Conservation (phyloP, 2,329 filamentous ascomycete species). For the Fusarium sp. region DNA sequence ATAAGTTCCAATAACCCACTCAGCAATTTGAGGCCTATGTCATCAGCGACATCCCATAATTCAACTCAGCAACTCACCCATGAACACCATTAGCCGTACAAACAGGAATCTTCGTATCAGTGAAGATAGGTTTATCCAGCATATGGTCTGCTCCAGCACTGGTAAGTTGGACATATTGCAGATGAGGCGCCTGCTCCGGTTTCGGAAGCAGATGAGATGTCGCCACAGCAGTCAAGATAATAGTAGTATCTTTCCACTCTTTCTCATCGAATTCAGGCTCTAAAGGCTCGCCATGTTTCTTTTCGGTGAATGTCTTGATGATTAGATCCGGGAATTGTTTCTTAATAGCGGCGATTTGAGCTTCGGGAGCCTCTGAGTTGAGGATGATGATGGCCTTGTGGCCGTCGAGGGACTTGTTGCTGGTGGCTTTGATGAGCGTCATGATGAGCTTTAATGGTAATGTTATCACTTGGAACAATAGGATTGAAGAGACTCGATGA, state of each 20-base stretch:
- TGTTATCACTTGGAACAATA: not conserved
- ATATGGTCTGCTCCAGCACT: conserved; percentile 67
- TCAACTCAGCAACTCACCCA: conserved; percentile 54
- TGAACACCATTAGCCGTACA: conserved; percentile 70
- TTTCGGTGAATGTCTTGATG: conserved; percentile 49
- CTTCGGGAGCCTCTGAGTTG: conserved; percentile 48
- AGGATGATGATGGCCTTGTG: conserved; percentile 62
- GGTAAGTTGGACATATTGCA: conserved; percentile 66
- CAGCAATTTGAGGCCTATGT: conserved; percentile 66
- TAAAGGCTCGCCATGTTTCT: conserved; percentile 48
- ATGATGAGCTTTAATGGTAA: not conserved
- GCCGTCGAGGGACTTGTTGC: conserved; percentile 58
- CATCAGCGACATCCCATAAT: not conserved
- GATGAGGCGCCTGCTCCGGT: conserved; percentile 57
- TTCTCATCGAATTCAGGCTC: conserved; percentile 47
- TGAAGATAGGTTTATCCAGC: conserved; percentile 60
- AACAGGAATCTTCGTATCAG: conserved; percentile 62
- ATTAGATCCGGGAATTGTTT: conserved; percentile 59
- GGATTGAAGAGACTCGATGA: rapidly evolving
- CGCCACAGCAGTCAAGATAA: conserved; percentile 55
- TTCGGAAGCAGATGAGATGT: conserved; percentile 56
- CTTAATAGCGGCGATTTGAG: conserved; percentile 53
- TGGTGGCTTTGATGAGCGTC: conserved; percentile 31
- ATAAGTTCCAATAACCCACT: conserved; percentile 67
- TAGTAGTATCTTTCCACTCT: conserved; percentile 62